Evolutionary conservation across 2,329 filamentous ascomycete genomes (phyloP).

Genomic region (Talaromyces sp.): DNA sequence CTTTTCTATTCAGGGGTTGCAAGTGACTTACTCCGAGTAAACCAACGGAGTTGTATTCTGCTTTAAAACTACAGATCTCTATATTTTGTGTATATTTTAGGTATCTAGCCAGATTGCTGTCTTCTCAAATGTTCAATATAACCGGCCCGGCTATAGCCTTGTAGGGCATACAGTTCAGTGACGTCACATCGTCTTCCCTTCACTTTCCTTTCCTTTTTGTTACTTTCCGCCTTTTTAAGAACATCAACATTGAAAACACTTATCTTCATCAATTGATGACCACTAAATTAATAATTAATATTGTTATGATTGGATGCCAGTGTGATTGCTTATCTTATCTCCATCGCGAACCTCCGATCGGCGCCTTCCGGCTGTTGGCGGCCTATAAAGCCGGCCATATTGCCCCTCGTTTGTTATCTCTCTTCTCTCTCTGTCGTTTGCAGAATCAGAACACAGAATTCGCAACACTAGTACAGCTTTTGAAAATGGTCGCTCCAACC

Average conservation of each 20-base stretch:
- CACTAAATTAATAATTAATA: too few relatives aligned
- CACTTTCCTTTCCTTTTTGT: not conserved
- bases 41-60: too few relatives aligned
- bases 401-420: not conserved
- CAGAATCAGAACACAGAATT: not conserved
- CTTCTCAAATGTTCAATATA: too few relatives aligned
- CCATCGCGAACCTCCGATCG: not conserved
- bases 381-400: not conserved
- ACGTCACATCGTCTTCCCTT: not conserved
- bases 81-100: too few relatives aligned
- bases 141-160: too few relatives aligned
- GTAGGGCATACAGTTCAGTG: too few relatives aligned
- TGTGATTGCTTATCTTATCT: not conserved
- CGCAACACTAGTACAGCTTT: not conserved
- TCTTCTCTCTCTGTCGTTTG: not conserved
- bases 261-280: too few relatives aligned
- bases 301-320: not conserved
- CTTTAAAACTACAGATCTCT: too few relatives aligned
- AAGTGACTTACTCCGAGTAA: too few relatives aligned
- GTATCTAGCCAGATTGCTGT: too few relatives aligned
- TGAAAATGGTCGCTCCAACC: conserved; percentile 7
- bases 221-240: not conserved
- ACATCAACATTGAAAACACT: not conserved
- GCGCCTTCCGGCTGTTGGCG: not conserved
- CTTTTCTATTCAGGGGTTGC: too few relatives aligned